Evolutionary conservation across 1,284 basidiomycete genomes (phyloP), one percentile per base, ranked within the genome.

Genomic region (Sanguinoderma infundibulare): DNA sequence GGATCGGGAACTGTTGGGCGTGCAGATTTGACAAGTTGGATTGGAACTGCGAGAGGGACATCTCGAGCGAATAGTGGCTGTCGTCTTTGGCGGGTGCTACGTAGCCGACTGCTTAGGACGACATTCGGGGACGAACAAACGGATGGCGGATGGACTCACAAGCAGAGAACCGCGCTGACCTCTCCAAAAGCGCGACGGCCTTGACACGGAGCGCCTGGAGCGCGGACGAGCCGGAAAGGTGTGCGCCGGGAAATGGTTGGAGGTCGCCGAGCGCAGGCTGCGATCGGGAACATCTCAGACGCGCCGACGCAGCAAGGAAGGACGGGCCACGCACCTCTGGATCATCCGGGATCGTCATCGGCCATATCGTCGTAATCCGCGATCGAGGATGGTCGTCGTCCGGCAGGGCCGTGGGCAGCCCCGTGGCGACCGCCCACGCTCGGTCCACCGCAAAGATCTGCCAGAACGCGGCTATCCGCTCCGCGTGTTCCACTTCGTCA

Each of bases 381-480:
- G 79, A 77, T 62, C 80, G 79, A 4, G 80, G 76, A 59, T 78
- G 75, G 58, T 82, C 79, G 60, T 82, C 81, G 61, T 85, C 83
- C 10, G 83, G 81, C 6, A 86, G 75, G 5, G 81, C 83, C 20
- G 81, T 76, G 17, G 84, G 83, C 28, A 86, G 74, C 1, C 83
- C 83, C 63, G 80, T 82, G 8, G 79, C 81, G 10, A 83, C 80
- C 24, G 83, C 79, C 83, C 85, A 87, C 30, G 81, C 82, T 34
- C 85, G 78, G 67, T 87, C 85, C 22, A 87, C 78, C 69, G 81
- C 79, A 68, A 84, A 87, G 17, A 86, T 80, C 70, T 86, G 83
- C 85, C 85, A 87, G 69, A 87, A 87, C 12, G 82, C 78, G 6
- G 79, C 73, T 28, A 85, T 76, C 40, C 82, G 77, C 62, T 87